Conservation (phyloP, 139 green algal genomes). For the Chlorella sp. region DNA sequence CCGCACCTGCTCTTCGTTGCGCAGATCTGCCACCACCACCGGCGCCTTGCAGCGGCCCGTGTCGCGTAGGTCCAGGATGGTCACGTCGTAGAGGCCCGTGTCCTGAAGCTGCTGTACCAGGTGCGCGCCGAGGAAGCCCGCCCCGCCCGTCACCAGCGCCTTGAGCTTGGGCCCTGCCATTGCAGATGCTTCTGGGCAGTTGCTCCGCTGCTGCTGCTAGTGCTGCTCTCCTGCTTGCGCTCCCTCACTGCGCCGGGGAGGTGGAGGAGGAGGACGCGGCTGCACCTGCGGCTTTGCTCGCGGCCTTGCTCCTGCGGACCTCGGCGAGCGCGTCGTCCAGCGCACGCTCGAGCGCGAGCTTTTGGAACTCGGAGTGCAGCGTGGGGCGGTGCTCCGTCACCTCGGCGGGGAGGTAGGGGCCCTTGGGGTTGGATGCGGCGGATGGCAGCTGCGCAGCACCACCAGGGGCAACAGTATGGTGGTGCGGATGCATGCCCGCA, state of each 20-base stretch:
- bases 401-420: constrained; percentile 41
- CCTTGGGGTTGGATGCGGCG: constrained; percentile 25
- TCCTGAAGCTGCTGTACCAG: constrained; percentile 66
- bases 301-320: constrained; percentile 7
- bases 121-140: constrained; percentile 79
- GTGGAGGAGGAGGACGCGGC: constrained; percentile 17
- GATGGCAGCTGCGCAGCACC: constrained; percentile 39
- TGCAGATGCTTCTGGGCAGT: too few species aligned
- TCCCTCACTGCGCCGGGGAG: constrained; percentile 19
- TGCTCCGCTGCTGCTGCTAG: constrained; percentile 14
- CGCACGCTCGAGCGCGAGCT: constrained; percentile 27
- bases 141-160: constrained; percentile 68
- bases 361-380: constrained; percentile 36
- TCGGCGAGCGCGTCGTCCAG: constrained; percentile 24
- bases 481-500: too few species aligned
- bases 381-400: constrained; percentile 33
- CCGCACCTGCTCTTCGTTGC: constrained; percentile 39
- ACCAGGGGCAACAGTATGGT: too few species aligned
- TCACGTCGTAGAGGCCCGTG: constrained; percentile 53
- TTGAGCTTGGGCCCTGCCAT: constrained; percentile 12
- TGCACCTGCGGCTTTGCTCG: background rate
- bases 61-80: constrained; percentile 69
- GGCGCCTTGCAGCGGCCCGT: constrained; percentile 12
- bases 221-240: constrained; percentile 12
- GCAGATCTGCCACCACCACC: constrained; percentile 48